Base-by-base conservation (phyloP, 805 yeast species). In the Nakazawaea wickerhamii region DNA sequence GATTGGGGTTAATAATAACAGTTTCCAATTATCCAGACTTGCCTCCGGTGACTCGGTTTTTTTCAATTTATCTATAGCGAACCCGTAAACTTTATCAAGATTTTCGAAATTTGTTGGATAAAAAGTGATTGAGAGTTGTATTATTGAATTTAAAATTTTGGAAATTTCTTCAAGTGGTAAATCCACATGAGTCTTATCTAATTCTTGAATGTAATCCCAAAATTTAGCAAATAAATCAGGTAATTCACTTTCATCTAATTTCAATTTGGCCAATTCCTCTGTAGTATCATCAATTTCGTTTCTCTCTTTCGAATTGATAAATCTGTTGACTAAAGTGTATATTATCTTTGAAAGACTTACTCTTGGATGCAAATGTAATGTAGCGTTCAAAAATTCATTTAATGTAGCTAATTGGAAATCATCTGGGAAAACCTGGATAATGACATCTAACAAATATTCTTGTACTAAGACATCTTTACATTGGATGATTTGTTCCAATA, bases 391-490 rank as follows among this genome's bases (percentile, higher is more conserved):
- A 50, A 85, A 77, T 25, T 66, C 63, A 41, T 80, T 79, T 51
- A 93, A 67, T 0, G 96, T 86, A 17, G 71, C 71, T 46, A 89
- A 64, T 55, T 93, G 98, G 59, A 84, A 91, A 49, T 84, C 87
- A 55, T 87, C 96, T 1, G 98, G 97, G 65, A 93, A 93, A 1
- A 90, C 95, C 58, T 91, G 97, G 43, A 90, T 83, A 41, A 93
- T 71, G 10, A 93, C 96, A 56, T 93, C 99, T 38, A 90, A 69
- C 44, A 93, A 64, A 57, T 93, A 93, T 55, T 84, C 90, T 63
- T 93, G 99, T 4, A 98, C 97, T 46, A 93, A 71, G 22, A 79
- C 81, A 58, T 93, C 99, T 46, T 85, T 75, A 58, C 98, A 93
- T 58, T 90, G 96, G 10, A 90, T 79, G 28, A 91, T 82, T 60